Conservation (phyloP, 306 rosid species). For the Pterocarpus santalinus region DNA sequence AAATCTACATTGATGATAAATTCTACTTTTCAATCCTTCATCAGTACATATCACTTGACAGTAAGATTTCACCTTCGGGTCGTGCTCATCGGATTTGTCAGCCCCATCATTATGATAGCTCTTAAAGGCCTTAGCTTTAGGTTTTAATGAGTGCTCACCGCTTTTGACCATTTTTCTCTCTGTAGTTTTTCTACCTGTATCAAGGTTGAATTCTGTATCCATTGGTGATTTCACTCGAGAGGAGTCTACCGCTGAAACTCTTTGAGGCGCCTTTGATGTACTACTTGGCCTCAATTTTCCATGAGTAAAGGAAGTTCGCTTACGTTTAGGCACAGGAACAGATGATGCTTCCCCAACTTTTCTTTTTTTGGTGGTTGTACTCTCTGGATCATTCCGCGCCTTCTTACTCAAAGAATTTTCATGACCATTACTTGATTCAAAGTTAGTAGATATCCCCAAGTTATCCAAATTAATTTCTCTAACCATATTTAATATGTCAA, state of each 20-base stretch:
- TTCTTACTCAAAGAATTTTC: slow-evolving; percentile 64
- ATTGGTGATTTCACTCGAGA: slow-evolving; percentile 49
- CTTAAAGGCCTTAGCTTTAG: slow-evolving; percentile 61
- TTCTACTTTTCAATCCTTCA: slow-evolving; percentile 30
- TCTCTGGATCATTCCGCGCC: slow-evolving; percentile 53
- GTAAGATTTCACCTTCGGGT: slow-evolving; percentile 56
- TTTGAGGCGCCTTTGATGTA: slow-evolving; percentile 59
- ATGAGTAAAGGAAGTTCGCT: slow-evolving; percentile 63
- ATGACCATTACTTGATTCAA: slow-evolving; percentile 85
- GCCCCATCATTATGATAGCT: slow-evolving; percentile 49
- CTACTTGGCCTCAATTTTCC: slow-evolving; percentile 59
- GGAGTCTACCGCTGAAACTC: slow-evolving; percentile 53
- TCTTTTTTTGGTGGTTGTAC: slow-evolving; percentile 61
- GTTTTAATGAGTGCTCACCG: slow-evolving; percentile 56
- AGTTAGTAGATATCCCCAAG: slow-evolving; percentile 68
- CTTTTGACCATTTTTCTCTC: slow-evolving; percentile 60
- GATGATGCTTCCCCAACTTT: slow-evolving; percentile 64
- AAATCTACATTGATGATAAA: slow-evolving; percentile 34
- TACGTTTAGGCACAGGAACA: slow-evolving; percentile 72
- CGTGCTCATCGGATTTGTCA: slow-evolving; percentile 65
- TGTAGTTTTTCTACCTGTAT: slow-evolving; percentile 49
- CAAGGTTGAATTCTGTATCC: slow-evolving; percentile 49
- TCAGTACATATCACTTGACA: slow-evolving; percentile 33
- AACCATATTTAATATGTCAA: slow-evolving; percentile 88
- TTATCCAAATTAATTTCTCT: slow-evolving; percentile 87